Base-by-base conservation (phyloP, 352 stramenopile genomes). In the Peronospora destructor region DNA sequence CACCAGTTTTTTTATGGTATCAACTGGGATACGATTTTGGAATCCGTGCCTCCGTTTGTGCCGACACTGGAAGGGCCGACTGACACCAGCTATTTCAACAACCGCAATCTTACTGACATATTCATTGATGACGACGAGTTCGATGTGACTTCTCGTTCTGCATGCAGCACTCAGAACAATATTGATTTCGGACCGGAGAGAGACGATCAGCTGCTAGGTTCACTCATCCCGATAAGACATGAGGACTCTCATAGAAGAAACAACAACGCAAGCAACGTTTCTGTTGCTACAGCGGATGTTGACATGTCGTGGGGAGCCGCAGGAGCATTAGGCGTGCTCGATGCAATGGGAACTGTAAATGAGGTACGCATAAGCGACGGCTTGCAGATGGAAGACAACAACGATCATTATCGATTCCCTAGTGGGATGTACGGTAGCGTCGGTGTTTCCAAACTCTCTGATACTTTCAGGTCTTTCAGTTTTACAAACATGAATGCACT, bases 21-120 rank as follows among this genome's bases (percentile, higher is more conserved):
- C 26, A 73, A 93, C 37, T 95, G 82, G 82, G 68, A 90, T 40
- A 91, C 76, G 21, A 59, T 94, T 23, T 56, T 92, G 16, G 72
- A 90, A 8, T 76, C 73, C 11, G 80, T 84, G 14, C 80, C 82
- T 21, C 84, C 84, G 16, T 95, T 95, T 51, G 84, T 95, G 0
- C 85, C 85, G 19, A 92, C 81, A 2, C 55, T 95, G 14, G 79
- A 91, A 59, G 81, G 83, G 5, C 79, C 80, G 14, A 86, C 85
- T 39, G 85, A 95, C 57, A 95, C 85, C 26, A 91, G 79, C 43
- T 95, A 95, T 58, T 95, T 95, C 62, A 92, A 91, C 65, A 94
- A 94, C 39, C 70, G 82, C 17, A 84, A 95, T 48, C 56, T 94
- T 21, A 91, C 80, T 0, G 83, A 91, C 42, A 76, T 86, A 10